Evolutionary conservation across 2,329 filamentous ascomycete species (phyloP).

Genomic region (Fusarium sp.): DNA sequence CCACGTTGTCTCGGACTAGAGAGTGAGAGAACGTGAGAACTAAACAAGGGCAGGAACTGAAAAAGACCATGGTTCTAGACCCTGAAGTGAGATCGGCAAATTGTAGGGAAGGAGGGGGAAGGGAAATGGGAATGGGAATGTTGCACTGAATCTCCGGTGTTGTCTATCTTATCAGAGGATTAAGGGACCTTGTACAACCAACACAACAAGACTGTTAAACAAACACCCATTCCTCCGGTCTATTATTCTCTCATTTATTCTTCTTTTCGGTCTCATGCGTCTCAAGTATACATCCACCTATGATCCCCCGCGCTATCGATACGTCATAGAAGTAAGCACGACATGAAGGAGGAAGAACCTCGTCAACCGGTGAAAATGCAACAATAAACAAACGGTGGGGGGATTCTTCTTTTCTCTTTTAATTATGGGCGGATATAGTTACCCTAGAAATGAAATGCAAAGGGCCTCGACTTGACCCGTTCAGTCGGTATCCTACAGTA

Average conservation of each 20-base stretch:
- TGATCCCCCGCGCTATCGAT: neutral
- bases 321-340: slow-evolving; percentile 34
- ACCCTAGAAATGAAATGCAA: neutral
- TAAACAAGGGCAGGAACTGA: neutral
- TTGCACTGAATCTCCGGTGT: slow-evolving; percentile 14
- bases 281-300: neutral
- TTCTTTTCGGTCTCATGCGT: neutral
- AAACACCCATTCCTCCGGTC: neutral
- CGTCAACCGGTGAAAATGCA: slow-evolving; percentile 9
- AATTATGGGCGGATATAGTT: neutral
- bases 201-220: too few species aligned
- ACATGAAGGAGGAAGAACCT: neutral
- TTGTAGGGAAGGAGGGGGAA: neutral
- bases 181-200: neutral
- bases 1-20: slow-evolving; percentile 3
- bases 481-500: neutral
- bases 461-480: neutral
- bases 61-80: neutral
- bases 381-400: neutral
- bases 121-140: slow-evolving; percentile 17
- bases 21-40: neutral
- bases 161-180: neutral
- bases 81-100: slow-evolving; percentile 1
- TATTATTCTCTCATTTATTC: neutral
- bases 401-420: neutral